Conservation (phyloP, 345 rosid genomes). For the Salix exigua region DNA sequence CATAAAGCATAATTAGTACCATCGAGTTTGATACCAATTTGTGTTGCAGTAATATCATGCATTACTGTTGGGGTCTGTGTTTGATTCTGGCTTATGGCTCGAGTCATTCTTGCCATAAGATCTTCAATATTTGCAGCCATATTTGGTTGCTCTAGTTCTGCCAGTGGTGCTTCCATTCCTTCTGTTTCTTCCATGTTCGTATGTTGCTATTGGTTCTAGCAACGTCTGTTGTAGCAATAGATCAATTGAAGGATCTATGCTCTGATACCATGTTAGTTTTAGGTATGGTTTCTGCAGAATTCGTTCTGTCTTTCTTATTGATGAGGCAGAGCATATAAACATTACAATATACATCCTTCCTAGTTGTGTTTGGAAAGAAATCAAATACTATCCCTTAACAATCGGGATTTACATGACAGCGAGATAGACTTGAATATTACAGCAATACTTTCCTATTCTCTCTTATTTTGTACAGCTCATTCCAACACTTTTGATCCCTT, state of each 20-base stretch:
- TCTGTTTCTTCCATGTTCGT: accelerated
- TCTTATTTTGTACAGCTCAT: no score
- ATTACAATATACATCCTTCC: no score
- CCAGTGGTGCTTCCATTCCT: neutral
- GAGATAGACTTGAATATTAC: no score
- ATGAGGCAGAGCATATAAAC: no score
- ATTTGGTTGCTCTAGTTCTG: neutral
- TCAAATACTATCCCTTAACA: no score
- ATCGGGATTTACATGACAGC: no score
- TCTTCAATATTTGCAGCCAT: neutral
- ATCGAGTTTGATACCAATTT: neutral
- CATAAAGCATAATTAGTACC: neutral
- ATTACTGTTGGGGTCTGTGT: neutral
- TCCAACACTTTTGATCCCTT: neutral
- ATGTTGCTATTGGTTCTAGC: no score
- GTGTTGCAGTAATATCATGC: neutral
- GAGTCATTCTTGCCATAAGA: neutral
- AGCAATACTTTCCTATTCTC: no score
- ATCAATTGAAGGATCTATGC: neutral
- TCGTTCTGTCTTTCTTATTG: no score
- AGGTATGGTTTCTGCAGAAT: no score
- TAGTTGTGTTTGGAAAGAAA: no score
- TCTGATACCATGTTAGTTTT: neutral
- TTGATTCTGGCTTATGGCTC: neutral
- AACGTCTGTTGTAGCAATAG: neutral